These are phyloP conservation scores for Pholiota adiposa DNA, from an alignment of 1,284 basidiomycete genomes.

Conservation along the genomic window DNA sequence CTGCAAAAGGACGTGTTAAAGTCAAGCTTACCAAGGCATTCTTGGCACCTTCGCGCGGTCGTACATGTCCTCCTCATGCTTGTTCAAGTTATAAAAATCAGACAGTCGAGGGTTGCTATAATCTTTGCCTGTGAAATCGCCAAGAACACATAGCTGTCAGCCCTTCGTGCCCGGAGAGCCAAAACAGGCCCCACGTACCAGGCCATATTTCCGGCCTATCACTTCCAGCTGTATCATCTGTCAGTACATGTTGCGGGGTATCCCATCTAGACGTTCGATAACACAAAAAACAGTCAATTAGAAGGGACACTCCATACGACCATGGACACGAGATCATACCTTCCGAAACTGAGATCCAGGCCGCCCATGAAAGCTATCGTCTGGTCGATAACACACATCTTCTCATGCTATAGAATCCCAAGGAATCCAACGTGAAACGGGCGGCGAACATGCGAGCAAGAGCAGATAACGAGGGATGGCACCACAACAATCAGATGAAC, in stretches of 20 bases:
- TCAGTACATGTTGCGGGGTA: constrained; percentile 90
- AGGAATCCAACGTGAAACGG: neutral
- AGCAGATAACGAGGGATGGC: constrained; percentile 6
- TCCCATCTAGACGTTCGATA: constrained; percentile 72
- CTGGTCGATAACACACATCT: constrained; percentile 97
- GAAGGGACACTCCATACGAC: neutral
- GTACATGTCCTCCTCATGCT: constrained; percentile 95
- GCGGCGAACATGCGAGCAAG: neutral
- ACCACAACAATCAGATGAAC: constrained; percentile 1
- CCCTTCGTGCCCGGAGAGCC: neutral
- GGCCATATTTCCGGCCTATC: constrained; percentile 84
- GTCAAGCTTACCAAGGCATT: constrained; percentile 86
- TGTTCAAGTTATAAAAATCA: constrained; percentile 89
- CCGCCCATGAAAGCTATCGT: constrained; percentile 99
- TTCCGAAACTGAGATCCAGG: constrained; percentile 90
- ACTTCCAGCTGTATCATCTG: constrained; percentile 79
- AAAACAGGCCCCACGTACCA: constrained; percentile 46
- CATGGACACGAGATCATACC: constrained; percentile 41
- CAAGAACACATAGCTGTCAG: neutral
- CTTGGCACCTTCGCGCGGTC: constrained; percentile 88
- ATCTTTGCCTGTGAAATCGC: constrained; percentile 69
- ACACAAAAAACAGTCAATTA: neutral
- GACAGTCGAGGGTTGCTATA: constrained; percentile 90
- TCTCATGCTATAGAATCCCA: constrained; percentile 78
- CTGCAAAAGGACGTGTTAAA: neutral